Conservation (phyloP, 768 basidiomycete species). For the Leucogyrophana mollusca region DNA sequence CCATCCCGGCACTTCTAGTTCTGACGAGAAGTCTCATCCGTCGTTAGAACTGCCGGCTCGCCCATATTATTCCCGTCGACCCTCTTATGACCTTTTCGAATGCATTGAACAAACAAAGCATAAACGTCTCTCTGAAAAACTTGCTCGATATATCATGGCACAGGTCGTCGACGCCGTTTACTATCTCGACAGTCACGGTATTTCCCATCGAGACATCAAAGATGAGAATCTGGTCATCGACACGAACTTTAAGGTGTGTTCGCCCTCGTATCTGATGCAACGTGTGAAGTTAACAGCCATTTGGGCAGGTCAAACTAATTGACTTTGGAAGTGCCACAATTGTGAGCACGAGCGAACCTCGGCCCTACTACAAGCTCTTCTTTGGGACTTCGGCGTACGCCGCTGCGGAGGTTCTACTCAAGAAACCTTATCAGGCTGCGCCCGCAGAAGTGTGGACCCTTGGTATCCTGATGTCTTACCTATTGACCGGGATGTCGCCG, state of each 20-base stretch:
- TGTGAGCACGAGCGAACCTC: conserved; percentile 58
- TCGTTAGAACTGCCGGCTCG: conserved; percentile 22
- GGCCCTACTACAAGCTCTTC: conserved; percentile 74
- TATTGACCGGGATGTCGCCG: conserved; percentile 90
- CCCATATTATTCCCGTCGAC: conserved; percentile 58
- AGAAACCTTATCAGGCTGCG: conserved; percentile 85
- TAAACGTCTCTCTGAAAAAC: conserved; percentile 73
- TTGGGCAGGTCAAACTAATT: conserved; percentile 80
- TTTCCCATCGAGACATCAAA: conserved; percentile 95
- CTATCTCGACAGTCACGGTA: conserved; percentile 79
- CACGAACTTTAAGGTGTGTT: conserved; percentile 60
- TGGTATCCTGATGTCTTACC: conserved; percentile 91
- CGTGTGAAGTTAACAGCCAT: too few relatives aligned
- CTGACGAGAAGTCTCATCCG: conserved; percentile 12
- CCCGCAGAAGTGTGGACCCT: conserved; percentile 97
- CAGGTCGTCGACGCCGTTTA: conserved; percentile 86
- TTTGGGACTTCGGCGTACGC: conserved; percentile 97
- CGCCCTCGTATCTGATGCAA: not conserved
- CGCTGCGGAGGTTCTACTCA: conserved; percentile 88
- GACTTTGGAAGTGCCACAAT: conserved; percentile 92
- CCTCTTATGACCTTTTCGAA: conserved; percentile 92
- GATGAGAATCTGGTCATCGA: conserved; percentile 93
- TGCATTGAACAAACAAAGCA: conserved; percentile 88
- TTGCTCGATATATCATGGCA: conserved; percentile 79
- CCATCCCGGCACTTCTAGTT: conserved; percentile 6